Base-by-base conservation (phyloP, 306 rosid species). In the Casuarina equisetifolia region DNA sequence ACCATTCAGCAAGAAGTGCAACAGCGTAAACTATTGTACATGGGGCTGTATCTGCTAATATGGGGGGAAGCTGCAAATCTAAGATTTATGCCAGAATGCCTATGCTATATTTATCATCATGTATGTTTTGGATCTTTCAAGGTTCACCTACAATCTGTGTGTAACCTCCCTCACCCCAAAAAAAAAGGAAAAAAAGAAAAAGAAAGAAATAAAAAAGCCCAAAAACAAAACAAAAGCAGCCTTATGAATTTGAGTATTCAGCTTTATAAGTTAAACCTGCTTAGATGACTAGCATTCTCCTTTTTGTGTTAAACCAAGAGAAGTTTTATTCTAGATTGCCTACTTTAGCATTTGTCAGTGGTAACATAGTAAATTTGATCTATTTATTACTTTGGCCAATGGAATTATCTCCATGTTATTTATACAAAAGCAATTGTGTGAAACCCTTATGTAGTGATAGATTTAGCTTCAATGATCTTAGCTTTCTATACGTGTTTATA, bases 11-110 rank as follows among this genome's bases (percentile, higher is more conserved):
- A 95, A 83, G 98, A 95, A 87, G 98, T 95, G 81, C 98, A 92
- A 79, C 98, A 95, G 80, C 96, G 98, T 62, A 95, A 95, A 77
- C 90, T 95, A 71, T 90, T 95, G 6, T 95, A 95, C 86, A 95
- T 91, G 98, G 97, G 97, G 52, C 89, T 95, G 32, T 95, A 95
- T 88, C 98, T 95, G 87, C 85, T 95, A 75, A 95, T 95, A 76
- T 95, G 98, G 98, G 98, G 98, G 69, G 98, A 95, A 89, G 98
- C 98, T 6, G 98, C 98, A 69, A 95, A 95, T 81, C 79, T 95
- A 80, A 91, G 98, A 88, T 95, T 95, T 89, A 92, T 95, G 97
- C 97, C 98, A 36, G 98, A 95, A 88, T 95, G 98, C 70, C 97
- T 95, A 57, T 92, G 98, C 86, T 95, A 95, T 81, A 95, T 95